Evolutionary conservation across 768 basidiomycete genomes (phyloP).

Genomic region (Lactarius quietus): DNA sequence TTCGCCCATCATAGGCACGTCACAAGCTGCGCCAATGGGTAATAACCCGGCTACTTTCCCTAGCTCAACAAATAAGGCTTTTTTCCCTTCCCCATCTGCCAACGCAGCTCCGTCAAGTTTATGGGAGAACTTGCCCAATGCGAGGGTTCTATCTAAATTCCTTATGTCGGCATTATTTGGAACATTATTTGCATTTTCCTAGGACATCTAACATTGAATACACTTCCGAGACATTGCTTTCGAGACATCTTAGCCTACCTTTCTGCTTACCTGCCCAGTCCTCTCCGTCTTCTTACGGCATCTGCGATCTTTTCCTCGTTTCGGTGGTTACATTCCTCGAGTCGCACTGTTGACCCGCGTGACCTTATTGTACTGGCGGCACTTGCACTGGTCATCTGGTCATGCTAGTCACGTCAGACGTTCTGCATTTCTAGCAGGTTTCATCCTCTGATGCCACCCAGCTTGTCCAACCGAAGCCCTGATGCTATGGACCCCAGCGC

Average conservation of each 20-base stretch:
- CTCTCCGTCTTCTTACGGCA: neutral
- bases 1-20: slow-evolving; percentile 14
- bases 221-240: neutral
- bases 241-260: neutral
- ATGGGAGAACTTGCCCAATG: neutral
- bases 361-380: neutral
- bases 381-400: neutral
- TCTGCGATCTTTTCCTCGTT: neutral
- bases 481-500: too few relatives aligned
- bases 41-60: neutral
- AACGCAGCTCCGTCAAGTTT: neutral
- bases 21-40: slow-evolving; percentile 14
- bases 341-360: neutral
- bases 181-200: neutral
- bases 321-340: neutral
- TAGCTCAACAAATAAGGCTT: neutral
- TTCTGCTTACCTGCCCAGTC: too few relatives aligned
- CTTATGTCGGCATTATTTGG: slow-evolving; percentile 10
- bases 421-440: too few relatives aligned
- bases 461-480: too few relatives aligned
- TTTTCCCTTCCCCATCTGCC: neutral
- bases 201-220: neutral
- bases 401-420: too few relatives aligned
- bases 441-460: too few relatives aligned
- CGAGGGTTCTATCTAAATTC: neutral